Conservation (phyloP, 1,139 yeast species). For the Lodderomyces jiufengensis region DNA sequence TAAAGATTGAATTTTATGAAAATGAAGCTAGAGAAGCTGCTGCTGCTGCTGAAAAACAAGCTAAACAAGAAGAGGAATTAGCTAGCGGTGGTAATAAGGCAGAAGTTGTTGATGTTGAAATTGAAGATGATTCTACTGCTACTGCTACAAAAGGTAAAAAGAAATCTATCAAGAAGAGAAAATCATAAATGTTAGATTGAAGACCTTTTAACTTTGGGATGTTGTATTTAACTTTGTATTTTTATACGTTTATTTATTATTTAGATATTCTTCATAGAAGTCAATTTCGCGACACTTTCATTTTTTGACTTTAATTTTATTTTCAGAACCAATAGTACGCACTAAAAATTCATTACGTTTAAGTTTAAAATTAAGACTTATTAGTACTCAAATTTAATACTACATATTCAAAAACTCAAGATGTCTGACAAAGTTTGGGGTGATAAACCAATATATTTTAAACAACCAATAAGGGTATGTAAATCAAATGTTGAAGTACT, state of each 20-base stretch:
- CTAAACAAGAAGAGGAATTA: slow-evolving; percentile 18
- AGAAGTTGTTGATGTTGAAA: slow-evolving; percentile 12
- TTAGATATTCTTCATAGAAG: too few relatives aligned
- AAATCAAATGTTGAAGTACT: not conserved
- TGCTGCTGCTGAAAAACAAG: slow-evolving; percentile 18
- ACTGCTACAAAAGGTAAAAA: slow-evolving; percentile 16
- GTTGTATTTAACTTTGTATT: not conserved
- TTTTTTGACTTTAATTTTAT: not conserved
- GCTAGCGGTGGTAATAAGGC: slow-evolving; percentile 10
- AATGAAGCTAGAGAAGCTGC: slow-evolving; percentile 36
- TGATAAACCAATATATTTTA: slow-evolving; percentile 57
- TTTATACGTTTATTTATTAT: not conserved
- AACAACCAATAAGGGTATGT: slow-evolving; percentile 64
- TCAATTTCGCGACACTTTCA: slow-evolving; percentile 2
- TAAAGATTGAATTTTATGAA: slow-evolving; percentile 49
- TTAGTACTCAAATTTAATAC: too few relatives aligned
- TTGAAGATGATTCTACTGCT: slow-evolving; percentile 12
- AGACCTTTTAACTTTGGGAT: too few relatives aligned
- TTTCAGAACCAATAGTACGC: slow-evolving; percentile 13
- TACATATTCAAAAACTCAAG: too few relatives aligned
- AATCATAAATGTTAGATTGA: slow-evolving; percentile 7
- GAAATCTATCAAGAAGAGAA: slow-evolving; percentile 16
- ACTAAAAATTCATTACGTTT: slow-evolving; percentile 12
- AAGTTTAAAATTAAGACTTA: too few relatives aligned
- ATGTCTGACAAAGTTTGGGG: slow-evolving; percentile 40